Percentiles rank a stretch among this genome's conserved stretches.
phyloP scores from a whole-genome alignment of 177 flowering plant genomes.

The Telopea speciosissima region DNA sequence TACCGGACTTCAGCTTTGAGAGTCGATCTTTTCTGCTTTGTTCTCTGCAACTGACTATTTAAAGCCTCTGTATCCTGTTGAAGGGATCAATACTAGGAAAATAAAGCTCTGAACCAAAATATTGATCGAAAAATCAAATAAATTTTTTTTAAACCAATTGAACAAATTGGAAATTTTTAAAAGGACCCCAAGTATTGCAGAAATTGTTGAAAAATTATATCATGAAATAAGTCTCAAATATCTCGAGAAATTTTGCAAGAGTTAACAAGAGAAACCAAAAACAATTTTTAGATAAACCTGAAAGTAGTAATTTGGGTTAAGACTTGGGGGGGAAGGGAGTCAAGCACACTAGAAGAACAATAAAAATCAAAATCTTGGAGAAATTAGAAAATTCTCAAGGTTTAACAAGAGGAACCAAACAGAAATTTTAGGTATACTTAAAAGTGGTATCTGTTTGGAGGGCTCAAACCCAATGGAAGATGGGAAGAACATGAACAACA shows the following conservation, averaged over 20 bases:
- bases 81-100: constrained; percentile 1
- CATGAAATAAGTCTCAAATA: background rate
- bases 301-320: background rate
- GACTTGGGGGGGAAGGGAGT: no score
- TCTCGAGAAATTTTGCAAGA: background rate
- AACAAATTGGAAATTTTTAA: no score
- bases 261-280: background rate
- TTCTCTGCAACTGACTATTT: constrained; percentile 30
- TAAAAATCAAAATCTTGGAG: no score
- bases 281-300: background rate
- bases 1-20: constrained; percentile 69
- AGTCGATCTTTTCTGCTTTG: constrained; percentile 37
- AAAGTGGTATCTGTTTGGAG: background rate
- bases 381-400: background rate
- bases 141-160: background rate
- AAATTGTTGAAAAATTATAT: background rate
- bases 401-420: background rate
- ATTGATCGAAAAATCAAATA: no score
- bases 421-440: no score
- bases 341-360: no score
- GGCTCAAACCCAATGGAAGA: no score
- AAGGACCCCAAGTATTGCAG: background rate
- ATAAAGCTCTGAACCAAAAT: no score
- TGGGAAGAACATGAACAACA: no score
- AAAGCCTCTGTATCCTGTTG: constrained; percentile 48